Percentiles rank a stretch among this genome's conserved stretches.
Conservation (phyloP, 805 yeast species). For the Blastobotrys attinorum region DNA sequence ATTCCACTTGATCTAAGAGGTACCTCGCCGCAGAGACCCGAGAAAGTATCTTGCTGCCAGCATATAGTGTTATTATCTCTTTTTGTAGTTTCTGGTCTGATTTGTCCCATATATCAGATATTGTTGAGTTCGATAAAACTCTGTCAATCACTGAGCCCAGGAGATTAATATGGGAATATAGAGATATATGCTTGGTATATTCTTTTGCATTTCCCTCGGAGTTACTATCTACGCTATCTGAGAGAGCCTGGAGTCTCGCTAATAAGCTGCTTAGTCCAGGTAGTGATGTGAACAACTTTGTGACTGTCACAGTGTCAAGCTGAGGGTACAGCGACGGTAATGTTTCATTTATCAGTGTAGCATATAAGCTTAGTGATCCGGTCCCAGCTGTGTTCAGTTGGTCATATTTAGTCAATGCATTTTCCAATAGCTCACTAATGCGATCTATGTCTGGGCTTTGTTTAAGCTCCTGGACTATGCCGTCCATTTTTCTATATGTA, state of each 20-base stretch:
- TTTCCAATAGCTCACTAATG: background rate
- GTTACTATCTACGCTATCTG: background rate
- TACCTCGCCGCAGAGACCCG: slow-evolving; percentile 1
- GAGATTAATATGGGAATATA: slow-evolving; percentile 1
- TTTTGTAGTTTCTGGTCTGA: background rate
- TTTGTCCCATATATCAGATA: background rate
- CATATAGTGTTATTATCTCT: slow-evolving; percentile 3
- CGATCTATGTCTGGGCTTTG: background rate
- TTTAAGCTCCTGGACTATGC: background rate
- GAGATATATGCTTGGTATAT: background rate
- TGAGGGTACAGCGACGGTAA: slow-evolving; percentile 1
- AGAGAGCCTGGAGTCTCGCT: background rate
- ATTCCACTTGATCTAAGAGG: background rate
- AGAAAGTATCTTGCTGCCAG: slow-evolving; percentile 8
- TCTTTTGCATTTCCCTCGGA: background rate
- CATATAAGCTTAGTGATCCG: slow-evolving; percentile 1
- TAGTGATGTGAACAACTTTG: background rate
- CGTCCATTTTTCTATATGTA: too few relatives aligned
- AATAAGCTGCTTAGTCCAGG: slow-evolving; percentile 2
- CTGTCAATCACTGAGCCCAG: slow-evolving; percentile 3
- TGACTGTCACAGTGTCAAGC: background rate
- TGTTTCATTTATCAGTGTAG: slow-evolving; percentile 6
- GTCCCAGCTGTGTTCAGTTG: background rate
- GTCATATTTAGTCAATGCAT: background rate
- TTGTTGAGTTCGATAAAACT: background rate